Evolutionary conservation across 768 basidiomycete species (phyloP).

Genomic region (Xerocomus potaroensis): DNA sequence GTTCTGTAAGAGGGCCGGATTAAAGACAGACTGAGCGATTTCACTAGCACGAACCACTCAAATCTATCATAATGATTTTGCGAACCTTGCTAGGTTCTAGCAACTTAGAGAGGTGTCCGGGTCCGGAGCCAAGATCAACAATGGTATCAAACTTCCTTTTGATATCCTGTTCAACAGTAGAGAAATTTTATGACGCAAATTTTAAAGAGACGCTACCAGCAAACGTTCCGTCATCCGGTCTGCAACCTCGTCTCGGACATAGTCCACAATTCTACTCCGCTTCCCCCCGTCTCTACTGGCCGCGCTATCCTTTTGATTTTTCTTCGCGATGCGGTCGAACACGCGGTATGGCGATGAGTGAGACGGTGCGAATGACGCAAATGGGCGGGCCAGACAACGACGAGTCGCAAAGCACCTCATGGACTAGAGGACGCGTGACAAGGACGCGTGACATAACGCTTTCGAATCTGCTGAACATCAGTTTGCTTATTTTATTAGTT

Average conservation of each 20-base stretch:
- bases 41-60: constrained; percentile 56
- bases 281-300: constrained; percentile 52
- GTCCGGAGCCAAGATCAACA: constrained; percentile 84
- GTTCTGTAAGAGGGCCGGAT: constrained; percentile 41
- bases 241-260: constrained; percentile 86
- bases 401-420: constrained; percentile 1
- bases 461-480: neutral
- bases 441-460: constrained; percentile 11
- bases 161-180: constrained; percentile 63
- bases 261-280: constrained; percentile 79
- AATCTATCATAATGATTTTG: constrained; percentile 82
- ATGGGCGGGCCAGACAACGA: constrained; percentile 34
- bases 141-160: constrained; percentile 76
- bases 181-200: neutral
- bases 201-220: constrained; percentile 46
- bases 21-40: neutral
- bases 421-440: constrained; percentile 16
- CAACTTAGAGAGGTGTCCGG: constrained; percentile 88
- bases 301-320: constrained; percentile 71
- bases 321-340: constrained; percentile 82
- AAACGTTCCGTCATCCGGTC: constrained; percentile 89
- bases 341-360: constrained; percentile 60
- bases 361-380: constrained; percentile 40
- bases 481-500: too few species aligned
- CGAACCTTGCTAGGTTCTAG: constrained; percentile 62